Base-by-base conservation (phyloP, 2,329 filamentous ascomycete species). In the Gaeumannomyces sp. region DNA sequence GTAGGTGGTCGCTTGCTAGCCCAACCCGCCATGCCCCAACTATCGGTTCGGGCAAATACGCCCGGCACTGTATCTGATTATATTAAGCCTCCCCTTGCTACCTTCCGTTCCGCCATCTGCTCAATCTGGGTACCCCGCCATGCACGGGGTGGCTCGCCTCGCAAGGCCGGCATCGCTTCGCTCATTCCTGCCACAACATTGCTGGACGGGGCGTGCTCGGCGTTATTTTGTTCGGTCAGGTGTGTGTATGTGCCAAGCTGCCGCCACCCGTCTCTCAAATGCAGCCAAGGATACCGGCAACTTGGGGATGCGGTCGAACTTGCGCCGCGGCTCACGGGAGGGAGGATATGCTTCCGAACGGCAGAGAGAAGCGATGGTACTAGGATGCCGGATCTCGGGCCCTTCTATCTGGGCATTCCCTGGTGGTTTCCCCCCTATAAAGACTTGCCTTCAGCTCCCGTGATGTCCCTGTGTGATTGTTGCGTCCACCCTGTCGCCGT, bases 41-140 rank as follows among this genome's bases (percentile, higher is more conserved):
- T 10, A 10, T 50, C 45, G 19, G 45, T 25, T 25, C 45, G 45
- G 45, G n/a, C 45, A 25, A 53, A 53, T 53, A 53, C 19, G 45
- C 45, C 45, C 45, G n/a, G 45, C 45, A 53, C 22, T 53, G 45
- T 53, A 53, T 53, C 10, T 53, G 45, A 53, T 53, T 53, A 53
- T 53, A 53, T 53, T 53, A 10, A 8, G 16, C 14, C 2, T 6
- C 8, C 45, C 7, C 10, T n/a, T 53, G 45, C 4, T 14, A 10
- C 45, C 45, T 10, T 53, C 45, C 45, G 45, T 53, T 53, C 45
- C 45, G 45, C 10, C 22, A 5, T 25, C 4, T 19, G 16, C 3
- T 25, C 45, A 53, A 66, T 68, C 69, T 62, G 71, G 70, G 70
- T 16, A 69, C 70, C 70, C 70, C 71, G 68, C 71, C 66, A 68